Evolutionary conservation across 2,329 filamentous ascomycete genomes (phyloP), one percentile per base, ranked within the genome.

Genomic region (Neonectria ditissima): DNA sequence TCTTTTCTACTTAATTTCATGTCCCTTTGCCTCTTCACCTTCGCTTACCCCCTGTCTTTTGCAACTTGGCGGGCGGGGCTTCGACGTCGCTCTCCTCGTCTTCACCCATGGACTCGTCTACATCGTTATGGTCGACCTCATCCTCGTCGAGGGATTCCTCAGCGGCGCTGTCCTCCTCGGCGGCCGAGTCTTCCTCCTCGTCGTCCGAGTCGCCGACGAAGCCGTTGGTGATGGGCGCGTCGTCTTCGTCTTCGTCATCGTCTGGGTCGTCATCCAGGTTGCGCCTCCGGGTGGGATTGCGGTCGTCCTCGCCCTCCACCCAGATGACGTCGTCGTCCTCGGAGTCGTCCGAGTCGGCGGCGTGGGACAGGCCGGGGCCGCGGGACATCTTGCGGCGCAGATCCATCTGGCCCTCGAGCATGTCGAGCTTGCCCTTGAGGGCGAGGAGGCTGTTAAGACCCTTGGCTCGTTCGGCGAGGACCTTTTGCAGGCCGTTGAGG

Each of bases 371-470:
- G 26, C 68, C 74, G 7, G 69, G 65, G 60, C 69, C 76, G 66
- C 79, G 84, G 73, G 91, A 88, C 79, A 94, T 88, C 65, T 86
- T 87, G 59, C 88, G 89, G 53, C 96, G 86, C 72, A 97, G 82
- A 72, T 92, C 89, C 78, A 98, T 90, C 80, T 99, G 96, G 7
- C 93, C 91, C 73, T 96, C 92, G 52, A 98, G 85, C 88, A 99
- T 93, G 76, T 98, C 95, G 32, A 99, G 85, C 80, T 97, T 97
- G 24, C 96, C 96, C 82, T 97, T 97, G 64, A 99, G 86, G 20
- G 94, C 88, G 37, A 99, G 83, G 48, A 99, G 83, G 68, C 92
- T 93, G 65, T 92, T 89, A 24, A 98, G 84, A 16, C 93, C 94
- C 67, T 90, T 90, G 34, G 94, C 91, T 44, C 96, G 89, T 80